A percentile compares a stretch with the other conserved stretches of the same genome.
These are phyloP conservation scores for Wickerhamiella allomyrinae DNA, from an alignment of 805 yeast species.

Conservation along the genomic window DNA sequence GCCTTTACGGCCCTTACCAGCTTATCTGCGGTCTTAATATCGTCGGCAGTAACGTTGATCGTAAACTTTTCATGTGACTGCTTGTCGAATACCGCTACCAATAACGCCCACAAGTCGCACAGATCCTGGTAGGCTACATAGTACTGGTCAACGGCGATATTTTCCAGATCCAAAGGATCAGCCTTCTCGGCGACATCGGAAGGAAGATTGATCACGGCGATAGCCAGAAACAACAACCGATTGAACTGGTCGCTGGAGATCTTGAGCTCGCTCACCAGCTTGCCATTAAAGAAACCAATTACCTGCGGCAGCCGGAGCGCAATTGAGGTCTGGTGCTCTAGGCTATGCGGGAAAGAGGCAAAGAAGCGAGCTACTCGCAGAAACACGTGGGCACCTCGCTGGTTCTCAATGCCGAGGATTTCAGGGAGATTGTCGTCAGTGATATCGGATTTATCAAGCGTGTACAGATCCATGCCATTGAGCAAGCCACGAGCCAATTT, in stretches of 20 bases:
- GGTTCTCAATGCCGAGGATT: conserved; percentile 6
- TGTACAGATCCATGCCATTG: neutral
- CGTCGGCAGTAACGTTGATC: neutral
- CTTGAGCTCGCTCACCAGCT: conserved; percentile 5
- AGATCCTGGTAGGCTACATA: conserved; percentile 14
- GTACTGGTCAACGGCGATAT: conserved; percentile 2
- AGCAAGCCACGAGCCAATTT: neutral
- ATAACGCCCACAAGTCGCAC: conserved; percentile 6
- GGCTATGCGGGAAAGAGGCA: conserved; percentile 6
- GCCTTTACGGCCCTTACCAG: conserved; percentile 10
- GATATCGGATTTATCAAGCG: neutral
- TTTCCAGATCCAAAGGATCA: neutral
- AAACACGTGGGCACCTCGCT: conserved; percentile 8
- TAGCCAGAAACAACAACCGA: conserved; percentile 11
- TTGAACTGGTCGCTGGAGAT: conserved; percentile 3
- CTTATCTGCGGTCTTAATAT: conserved; percentile 2
- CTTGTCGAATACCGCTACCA: conserved; percentile 13
- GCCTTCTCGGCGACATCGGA: conserved; percentile 2
- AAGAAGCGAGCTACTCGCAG: conserved; percentile 11
- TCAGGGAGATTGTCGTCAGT: conserved; percentile 1
- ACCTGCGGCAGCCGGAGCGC: conserved; percentile 4
- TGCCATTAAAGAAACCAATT: conserved; percentile 11
- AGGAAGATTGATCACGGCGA: conserved; percentile 4
- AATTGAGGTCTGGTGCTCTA: neutral
- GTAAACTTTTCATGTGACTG: conserved; percentile 6